A percentile compares a stretch with the other conserved stretches of the same genome.
These are phyloP conservation scores for Tritrichomonas foetus DNA, from an alignment of 208 protist species.

Conservation along the genomic window DNA sequence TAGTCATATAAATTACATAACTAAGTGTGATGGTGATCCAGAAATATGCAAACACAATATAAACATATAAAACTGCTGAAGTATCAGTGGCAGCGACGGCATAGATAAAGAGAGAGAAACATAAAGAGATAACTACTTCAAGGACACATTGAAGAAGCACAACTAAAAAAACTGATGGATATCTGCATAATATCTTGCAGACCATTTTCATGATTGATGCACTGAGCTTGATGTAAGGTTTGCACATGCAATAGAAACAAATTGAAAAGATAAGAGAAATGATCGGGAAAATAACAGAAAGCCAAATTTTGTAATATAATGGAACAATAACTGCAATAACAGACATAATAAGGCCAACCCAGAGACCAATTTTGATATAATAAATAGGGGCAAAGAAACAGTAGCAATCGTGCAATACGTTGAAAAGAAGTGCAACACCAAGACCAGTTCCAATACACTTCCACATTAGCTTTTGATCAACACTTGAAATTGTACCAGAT, in stretches of 20 bases:
- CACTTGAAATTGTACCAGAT: not conserved
- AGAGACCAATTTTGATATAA: not conserved
- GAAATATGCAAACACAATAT: not conserved
- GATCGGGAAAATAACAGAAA: not conserved
- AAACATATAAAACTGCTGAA: not conserved
- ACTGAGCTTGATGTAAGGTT: not conserved
- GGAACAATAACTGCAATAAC: not conserved
- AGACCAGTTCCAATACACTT: not conserved
- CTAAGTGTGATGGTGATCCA: not conserved
- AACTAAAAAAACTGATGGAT: not conserved
- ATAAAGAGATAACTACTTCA: too few species aligned
- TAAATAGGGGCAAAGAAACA: not conserved
- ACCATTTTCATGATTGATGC: not conserved
- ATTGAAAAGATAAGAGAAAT: not conserved
- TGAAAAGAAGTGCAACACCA: not conserved
- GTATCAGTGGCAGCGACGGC: too few species aligned
- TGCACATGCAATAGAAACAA: not conserved
- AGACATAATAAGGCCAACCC: not conserved
- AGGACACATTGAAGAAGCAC: not conserved
- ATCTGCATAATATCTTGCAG: not conserved
- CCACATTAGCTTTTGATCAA: not conserved
- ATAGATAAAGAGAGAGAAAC: not conserved
- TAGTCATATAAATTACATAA: not conserved
- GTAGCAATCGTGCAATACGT: not conserved
- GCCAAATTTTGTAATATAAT: not conserved